Evolutionary conservation across 805 yeast species (phyloP), one percentile per base, ranked within the genome.

Genomic region (Zygotorulaspora chibaensis): DNA sequence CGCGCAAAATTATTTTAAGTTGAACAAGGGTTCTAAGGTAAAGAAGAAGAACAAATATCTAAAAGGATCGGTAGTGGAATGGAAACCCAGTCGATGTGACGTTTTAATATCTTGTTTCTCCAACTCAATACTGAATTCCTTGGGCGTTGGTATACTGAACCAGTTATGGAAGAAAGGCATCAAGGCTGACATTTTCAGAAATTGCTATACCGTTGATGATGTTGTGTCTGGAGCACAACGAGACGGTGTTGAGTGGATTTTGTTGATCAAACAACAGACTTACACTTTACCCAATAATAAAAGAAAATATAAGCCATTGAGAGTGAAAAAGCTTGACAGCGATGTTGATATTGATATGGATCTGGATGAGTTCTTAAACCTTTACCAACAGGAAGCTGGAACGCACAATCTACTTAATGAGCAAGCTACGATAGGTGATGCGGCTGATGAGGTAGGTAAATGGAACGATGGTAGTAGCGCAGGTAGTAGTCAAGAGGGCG

Each of bases 101-200:
- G 95, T 90, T 1, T 64, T 93, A 25, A 79, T 93, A 6, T 76
- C 93, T 0, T 76, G 91, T 52, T 75, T 84, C 48, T 77, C 83
- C 16, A 76, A 75, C 28, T 66, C 77, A 1, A 67, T 76, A 15
- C 64, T 87, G 48, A 73, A 73, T 17, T 78, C 81, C 1, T 68
- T 77, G 40, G 91, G 90, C 1, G 76, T 81, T 27, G 84, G 79
- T 36, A 67, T 87, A 7, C 57, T 88, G 44, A 77, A 74, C 35
- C 68, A 69, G 31, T 61, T 93, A 23, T 90, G 99, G 98, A 70
- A 75, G 7, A 66, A 70, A n/a, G 82, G 79, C n/a, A 81, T 93
- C 35, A 75, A 84, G 44, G 86, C 95, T 3, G 99, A 93, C 64
- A 56, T 81, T 28, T 57, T 75, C n/a, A 66, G 70, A 20, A 67